These are phyloP conservation scores for Fusarium irregulare DNA, from an alignment of 2,329 filamentous ascomycete genomes.

Conservation along the genomic window DNA sequence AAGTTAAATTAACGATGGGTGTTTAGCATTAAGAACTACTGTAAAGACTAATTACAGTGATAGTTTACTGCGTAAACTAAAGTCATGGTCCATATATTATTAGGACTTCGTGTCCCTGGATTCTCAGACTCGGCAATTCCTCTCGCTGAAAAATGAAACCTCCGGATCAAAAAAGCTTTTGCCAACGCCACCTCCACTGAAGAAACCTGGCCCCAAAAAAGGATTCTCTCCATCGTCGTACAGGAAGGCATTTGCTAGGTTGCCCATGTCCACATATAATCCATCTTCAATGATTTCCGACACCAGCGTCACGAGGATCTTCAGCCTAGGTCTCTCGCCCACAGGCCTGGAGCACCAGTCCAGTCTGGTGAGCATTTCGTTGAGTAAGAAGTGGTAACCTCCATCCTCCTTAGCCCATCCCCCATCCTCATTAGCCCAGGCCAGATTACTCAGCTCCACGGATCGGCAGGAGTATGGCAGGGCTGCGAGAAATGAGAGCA, in stretches of 20 bases:
- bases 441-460: background rate
- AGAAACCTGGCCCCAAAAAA: too few species aligned
- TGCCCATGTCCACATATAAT: too few species aligned
- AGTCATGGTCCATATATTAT: rapidly evolving
- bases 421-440: background rate
- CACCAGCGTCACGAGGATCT: too few species aligned
- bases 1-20: rapidly evolving
- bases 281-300: too few species aligned
- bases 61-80: rapidly evolving
- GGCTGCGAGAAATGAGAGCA: background rate
- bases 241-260: too few species aligned
- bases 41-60: background rate
- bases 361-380: background rate
- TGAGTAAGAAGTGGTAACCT: background rate
- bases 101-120: rapidly evolving
- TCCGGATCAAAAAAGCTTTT: background rate
- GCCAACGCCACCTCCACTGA: too few species aligned
- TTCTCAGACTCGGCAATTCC: too few species aligned
- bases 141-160: too few species aligned
- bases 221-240: too few species aligned
- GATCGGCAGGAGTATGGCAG: background rate
- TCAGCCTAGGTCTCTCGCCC: background rate
- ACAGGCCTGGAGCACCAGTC: background rate
- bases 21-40: background rate
- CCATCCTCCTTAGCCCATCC: rapidly evolving